Conservation (phyloP, 176 grass and related monocot species). For the Phragmites australis region DNA sequence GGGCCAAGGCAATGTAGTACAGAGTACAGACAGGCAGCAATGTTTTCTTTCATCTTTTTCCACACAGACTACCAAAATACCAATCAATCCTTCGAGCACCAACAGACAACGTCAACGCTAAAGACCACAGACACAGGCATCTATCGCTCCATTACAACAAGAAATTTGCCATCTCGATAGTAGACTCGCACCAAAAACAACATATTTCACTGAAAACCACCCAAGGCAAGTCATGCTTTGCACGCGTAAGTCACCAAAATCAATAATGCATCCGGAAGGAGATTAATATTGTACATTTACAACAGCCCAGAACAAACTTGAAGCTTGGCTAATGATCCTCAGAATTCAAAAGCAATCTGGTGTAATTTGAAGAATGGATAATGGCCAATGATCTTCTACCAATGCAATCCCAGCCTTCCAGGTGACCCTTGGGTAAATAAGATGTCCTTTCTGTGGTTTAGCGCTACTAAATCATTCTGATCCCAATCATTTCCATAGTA, state of each 20-base stretch:
- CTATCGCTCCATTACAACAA: neutral
- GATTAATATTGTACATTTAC: neutral
- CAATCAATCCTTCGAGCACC: neutral
- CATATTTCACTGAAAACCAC: neutral
- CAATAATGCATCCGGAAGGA: neutral
- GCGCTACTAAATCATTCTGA: neutral
- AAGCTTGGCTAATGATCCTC: neutral
- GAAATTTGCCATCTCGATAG: neutral
- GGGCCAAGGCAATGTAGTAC: neutral
- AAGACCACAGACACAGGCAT: neutral
- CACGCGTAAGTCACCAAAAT: neutral
- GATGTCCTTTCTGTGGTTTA: neutral
- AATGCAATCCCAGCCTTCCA: neutral
- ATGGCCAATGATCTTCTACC: neutral
- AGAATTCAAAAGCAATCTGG: neutral
- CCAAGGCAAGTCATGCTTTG: neutral
- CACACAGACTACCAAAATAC: neutral
- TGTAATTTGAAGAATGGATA: neutral
- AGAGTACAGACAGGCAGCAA: neutral
- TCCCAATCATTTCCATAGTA: neutral
- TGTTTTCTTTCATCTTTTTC: neutral
- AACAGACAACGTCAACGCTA: neutral
- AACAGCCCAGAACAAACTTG: neutral
- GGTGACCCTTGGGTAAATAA: neutral
- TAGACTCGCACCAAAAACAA: neutral